These are phyloP conservation scores for Cavenderia fasciculata DNA, from an alignment of 78 protist genomes.

Conservation along the genomic window DNA sequence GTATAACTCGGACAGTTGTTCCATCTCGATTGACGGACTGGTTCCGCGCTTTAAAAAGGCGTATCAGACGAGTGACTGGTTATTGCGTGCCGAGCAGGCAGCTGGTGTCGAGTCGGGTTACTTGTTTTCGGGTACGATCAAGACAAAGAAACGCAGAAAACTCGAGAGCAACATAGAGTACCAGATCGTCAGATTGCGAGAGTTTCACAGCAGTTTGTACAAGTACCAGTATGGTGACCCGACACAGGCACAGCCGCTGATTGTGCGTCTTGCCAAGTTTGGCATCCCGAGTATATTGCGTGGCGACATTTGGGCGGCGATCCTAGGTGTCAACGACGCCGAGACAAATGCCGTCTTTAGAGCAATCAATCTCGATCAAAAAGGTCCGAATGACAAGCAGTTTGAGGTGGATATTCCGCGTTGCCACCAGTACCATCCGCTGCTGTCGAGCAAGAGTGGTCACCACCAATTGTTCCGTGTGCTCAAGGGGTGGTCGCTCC, in stretches of 20 bases:
- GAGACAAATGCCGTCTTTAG: conserved; percentile 9
- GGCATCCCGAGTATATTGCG: conserved; percentile 82
- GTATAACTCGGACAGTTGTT: background rate
- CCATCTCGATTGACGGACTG: background rate
- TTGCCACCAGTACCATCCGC: conserved; percentile 90
- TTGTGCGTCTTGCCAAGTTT: conserved; percentile 41
- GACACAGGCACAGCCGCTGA: conserved; percentile 68
- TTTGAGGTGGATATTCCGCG: conserved; percentile 92
- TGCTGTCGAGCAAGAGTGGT: conserved; percentile 76
- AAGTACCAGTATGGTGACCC: conserved; percentile 56
- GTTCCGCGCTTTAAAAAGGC: background rate
- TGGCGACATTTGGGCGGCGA: conserved; percentile 87
- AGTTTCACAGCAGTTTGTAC: conserved; percentile 35
- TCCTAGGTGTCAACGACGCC: conserved; percentile 65
- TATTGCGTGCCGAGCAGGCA: background rate
- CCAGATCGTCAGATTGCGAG: conserved; percentile 18
- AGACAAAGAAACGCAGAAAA: background rate
- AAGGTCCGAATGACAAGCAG: conserved; percentile 80
- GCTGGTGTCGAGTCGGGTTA: background rate
- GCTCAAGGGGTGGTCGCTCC: conserved; percentile 78
- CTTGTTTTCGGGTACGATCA: background rate
- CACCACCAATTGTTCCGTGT: conserved; percentile 43
- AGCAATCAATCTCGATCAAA: conserved; percentile 17
- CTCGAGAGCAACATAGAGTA: conserved; percentile 14
- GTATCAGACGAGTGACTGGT: background rate